Base-by-base conservation (phyloP, 2,329 filamentous ascomycete genomes). In the Microcyclospora pomicola region DNA sequence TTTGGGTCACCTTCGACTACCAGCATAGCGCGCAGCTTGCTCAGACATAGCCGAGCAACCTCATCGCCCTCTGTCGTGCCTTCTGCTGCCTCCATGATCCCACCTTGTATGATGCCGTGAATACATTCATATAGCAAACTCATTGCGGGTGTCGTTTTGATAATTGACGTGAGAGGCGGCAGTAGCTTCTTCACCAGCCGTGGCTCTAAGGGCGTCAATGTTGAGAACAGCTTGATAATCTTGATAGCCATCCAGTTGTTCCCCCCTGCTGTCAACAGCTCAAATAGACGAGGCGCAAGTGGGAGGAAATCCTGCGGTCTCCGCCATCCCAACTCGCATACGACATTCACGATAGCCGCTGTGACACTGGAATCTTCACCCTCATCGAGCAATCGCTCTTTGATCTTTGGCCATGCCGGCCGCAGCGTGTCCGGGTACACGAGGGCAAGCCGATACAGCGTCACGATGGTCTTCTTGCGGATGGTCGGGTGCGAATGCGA, bases 231-330 rank as follows among this genome's bases (percentile, higher is more conserved):
- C 63, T 98, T 98, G 59, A 98, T 96, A 45, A 98, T 75, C 59
- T 98, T 98, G 58, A 98, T 98, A 42, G 87, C 87, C 88, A 98
- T 96, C 91, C 91, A 98, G 61, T 98, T 98, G 61, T 98, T 96
- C 29, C 82, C 82, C 39, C 86, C 80, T 43, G 92, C 82, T 10
- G 95, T 87, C 16, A 98, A 67, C 13, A 98, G 70, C 55, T 95
- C 87, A 52, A 96, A 98, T 16, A 98, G 63, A 41, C 91, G 73
- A 7, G 91, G 91, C 1, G 91, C 91, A 24, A 98, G 68, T 11
- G 91, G 84, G 19, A 98, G 67, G 51, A 98, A 96, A 60, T 98
- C 91, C 49, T 88, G 80, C 3, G 91, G 91, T 49, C 91, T 73
- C 49, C 91, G 75, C 84, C 88, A 95, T 5, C 88, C 88, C 30